Evolutionary conservation across 495 filamentous ascomycete genomes (phyloP), one percentile per base, ranked within the genome.

Genomic region (Aspergillus avenaceus): DNA sequence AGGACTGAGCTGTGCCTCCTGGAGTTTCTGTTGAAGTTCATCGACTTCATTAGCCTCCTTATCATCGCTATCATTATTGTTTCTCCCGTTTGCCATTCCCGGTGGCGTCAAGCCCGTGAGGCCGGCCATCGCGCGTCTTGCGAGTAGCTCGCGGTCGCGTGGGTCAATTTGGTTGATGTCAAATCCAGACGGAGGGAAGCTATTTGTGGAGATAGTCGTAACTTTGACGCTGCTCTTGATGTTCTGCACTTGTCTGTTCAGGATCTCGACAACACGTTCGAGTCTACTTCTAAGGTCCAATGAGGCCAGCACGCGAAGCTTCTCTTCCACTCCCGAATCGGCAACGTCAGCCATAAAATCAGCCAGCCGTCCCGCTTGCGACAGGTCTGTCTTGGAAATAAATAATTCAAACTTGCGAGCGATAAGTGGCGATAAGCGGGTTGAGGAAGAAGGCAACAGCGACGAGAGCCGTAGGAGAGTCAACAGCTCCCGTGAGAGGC

Each of bases 271-370:
- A 2, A 90, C 86, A 52, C 81, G 84, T 54, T 85, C 78, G 50
- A 97, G 73, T 12, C 93, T 78, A n/a, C 84, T 78, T 56, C 84
- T 84, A 8, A 93, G 74, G 58, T 91, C 80, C 13, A 91, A 64
- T 2, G 90, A 81, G 23, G 88, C 76, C 12, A 98, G 74, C 14
- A 97, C 80, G 45, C 87, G 80, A 25, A 98, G 75, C 72, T 90
- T 95, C 56, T 98, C 93, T 61, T 96, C 88, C 50, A 91, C 81
- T 13, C 85, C 84, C 31, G 83, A 82, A 44, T 95, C 87, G 2
- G 95, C 80, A 22, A 97, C 80, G 65, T 93, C 91, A 7, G 88
- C 83, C 89, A 97, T 95, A 56, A 97, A 96, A 62, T 99, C 95
- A 7, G 93, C 93, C n/a, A 99, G 73, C 7, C 79, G 74, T 6